Conservation (phyloP, 371 early-diverging fungal genomes). For the Mucor racemosus region DNA sequence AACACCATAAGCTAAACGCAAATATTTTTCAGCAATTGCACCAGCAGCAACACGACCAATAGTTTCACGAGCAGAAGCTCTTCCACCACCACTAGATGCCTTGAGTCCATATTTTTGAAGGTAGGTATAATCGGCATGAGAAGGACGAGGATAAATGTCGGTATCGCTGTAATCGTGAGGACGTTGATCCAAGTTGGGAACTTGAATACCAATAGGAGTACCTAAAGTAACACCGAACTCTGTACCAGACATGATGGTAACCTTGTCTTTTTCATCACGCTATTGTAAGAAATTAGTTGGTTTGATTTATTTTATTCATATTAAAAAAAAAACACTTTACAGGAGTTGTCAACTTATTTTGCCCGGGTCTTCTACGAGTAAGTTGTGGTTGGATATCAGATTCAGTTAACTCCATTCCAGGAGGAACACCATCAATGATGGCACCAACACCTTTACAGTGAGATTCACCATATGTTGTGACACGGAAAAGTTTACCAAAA, state of each 20-base stretch:
- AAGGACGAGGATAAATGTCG: slow-evolving; percentile 91
- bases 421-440: slow-evolving; percentile 95
- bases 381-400: slow-evolving; percentile 92
- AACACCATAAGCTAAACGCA: slow-evolving; percentile 77
- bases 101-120: slow-evolving; percentile 95
- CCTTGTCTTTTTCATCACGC: slow-evolving; percentile 51
- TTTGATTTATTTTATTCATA: background rate
- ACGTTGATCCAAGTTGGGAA: slow-evolving; percentile 94
- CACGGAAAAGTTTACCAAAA: slow-evolving; percentile 80
- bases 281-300: background rate
- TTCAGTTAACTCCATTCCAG: slow-evolving; percentile 89
- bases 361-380: slow-evolving; percentile 93
- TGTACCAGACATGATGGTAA: slow-evolving; percentile 91
- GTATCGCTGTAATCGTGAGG: slow-evolving; percentile 96
- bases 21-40: slow-evolving; percentile 95
- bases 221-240: slow-evolving; percentile 94
- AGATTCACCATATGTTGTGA: slow-evolving; percentile 98
- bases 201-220: slow-evolving; percentile 92
- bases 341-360: slow-evolving; percentile 94
- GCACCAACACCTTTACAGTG: slow-evolving; percentile 98
- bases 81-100: slow-evolving; percentile 94
- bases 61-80: slow-evolving; percentile 95
- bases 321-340: slow-evolving; percentile 48
- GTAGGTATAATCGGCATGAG: slow-evolving; percentile 97
- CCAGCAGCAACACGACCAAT: slow-evolving; percentile 97